Conservation (phyloP, 306 rosid genomes). For the Fragaria vesca region DNA sequence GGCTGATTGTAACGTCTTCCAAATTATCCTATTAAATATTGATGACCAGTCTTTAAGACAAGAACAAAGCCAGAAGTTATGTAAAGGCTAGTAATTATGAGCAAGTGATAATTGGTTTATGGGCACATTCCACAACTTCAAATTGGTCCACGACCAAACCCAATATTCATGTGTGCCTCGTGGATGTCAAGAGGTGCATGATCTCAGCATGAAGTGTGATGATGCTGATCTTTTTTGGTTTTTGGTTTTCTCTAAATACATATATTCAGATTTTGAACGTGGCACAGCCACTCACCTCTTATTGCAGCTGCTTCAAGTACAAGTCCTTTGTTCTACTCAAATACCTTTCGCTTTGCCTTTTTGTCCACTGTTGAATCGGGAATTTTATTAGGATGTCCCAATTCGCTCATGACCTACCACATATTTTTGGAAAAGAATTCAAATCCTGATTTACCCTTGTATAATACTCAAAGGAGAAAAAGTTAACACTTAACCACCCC, state of each 20-base stretch:
- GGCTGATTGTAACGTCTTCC: background rate
- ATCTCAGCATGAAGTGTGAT: slow-evolving; percentile 92
- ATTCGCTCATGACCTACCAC: background rate
- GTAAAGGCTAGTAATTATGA: slow-evolving; percentile 21
- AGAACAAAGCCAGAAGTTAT: slow-evolving; percentile 3
- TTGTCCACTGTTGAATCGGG: background rate
- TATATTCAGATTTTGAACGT: background rate
- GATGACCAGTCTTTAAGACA: slow-evolving; percentile 5
- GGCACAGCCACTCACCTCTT: slow-evolving; percentile 15
- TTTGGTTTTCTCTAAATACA: background rate
- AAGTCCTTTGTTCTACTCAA: slow-evolving; percentile 1
- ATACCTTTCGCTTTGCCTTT: background rate
- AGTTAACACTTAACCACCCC: no score
- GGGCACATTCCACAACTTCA: slow-evolving; percentile 43
- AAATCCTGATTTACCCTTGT: background rate
- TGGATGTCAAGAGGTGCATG: slow-evolving; percentile 52
- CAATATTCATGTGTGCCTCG: slow-evolving; percentile 56
- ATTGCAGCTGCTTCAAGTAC: slow-evolving; percentile 32
- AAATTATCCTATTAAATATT: background rate
- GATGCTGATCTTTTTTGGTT: slow-evolving; percentile 28
- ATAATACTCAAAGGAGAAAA: background rate
- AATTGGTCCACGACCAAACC: slow-evolving; percentile 62
- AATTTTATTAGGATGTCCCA: background rate
- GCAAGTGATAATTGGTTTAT: slow-evolving; percentile 27
- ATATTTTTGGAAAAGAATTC: background rate